Evolutionary conservation across 2,329 filamentous ascomycete genomes (phyloP).

Genomic region (Colletotrichum orchidophilum): DNA sequence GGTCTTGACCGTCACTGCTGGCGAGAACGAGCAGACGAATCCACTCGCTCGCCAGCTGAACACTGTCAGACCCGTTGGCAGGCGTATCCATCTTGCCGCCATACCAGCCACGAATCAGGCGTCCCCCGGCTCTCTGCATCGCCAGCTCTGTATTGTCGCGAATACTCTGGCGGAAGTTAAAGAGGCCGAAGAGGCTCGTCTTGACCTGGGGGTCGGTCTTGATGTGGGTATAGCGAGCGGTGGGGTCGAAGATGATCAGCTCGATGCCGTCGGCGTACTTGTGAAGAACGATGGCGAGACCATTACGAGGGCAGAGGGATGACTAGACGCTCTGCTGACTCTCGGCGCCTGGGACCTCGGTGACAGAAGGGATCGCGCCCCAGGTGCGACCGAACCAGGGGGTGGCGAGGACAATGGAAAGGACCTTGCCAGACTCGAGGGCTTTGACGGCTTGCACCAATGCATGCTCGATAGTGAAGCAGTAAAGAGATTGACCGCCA

Average conservation of each 20-base stretch:
- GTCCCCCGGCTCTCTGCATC: background rate
- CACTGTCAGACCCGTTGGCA: background rate
- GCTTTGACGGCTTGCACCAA: background rate
- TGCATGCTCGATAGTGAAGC: too few species aligned
- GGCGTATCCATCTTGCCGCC: background rate
- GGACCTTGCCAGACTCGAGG: background rate
- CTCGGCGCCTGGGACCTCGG: background rate
- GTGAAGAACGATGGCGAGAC: background rate
- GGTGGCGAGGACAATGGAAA: background rate
- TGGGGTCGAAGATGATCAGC: background rate
- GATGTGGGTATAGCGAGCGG: background rate
- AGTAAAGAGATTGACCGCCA: too few species aligned
- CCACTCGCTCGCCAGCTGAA: background rate
- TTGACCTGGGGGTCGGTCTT: background rate
- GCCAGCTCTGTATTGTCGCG: background rate
- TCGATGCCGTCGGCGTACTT: background rate
- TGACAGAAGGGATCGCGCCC: background rate
- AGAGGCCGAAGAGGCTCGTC: background rate
- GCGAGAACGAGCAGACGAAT: background rate
- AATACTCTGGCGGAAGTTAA: background rate
- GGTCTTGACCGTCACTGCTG: background rate
- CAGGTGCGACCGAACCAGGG: background rate
- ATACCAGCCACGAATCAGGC: background rate
- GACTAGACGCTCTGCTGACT: background rate
- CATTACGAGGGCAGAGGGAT: background rate